Percentiles rank a stretch among this genome's conserved stretches.
These are phyloP conservation scores for Flaveria sonorensis DNA, from an alignment of 129 eudicot genomes.

Conservation along the genomic window DNA sequence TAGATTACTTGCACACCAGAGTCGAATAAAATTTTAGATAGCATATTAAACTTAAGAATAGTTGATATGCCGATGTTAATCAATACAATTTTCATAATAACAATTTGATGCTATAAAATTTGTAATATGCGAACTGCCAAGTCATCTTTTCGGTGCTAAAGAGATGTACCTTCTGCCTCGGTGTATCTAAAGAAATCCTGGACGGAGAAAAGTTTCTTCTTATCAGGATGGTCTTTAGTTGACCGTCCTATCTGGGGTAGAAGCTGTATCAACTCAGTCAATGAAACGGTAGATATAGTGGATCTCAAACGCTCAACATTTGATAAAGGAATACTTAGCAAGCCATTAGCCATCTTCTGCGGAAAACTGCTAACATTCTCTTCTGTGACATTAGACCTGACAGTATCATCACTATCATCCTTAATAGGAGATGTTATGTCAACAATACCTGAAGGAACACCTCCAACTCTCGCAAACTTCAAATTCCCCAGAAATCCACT, in stretches of 20 bases:
- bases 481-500: slow-evolving; percentile 66
- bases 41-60: neutral
- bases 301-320: slow-evolving; percentile 84
- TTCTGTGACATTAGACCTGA: slow-evolving; percentile 42
- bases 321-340: slow-evolving; percentile 84
- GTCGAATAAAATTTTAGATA: neutral
- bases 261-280: slow-evolving; percentile 76
- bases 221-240: slow-evolving; percentile 86
- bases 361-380: slow-evolving; percentile 52
- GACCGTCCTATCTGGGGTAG: slow-evolving; percentile 73
- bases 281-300: slow-evolving; percentile 73
- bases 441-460: slow-evolving; percentile 66
- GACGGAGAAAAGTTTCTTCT: slow-evolving; percentile 75
- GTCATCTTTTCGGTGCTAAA: slow-evolving; percentile 10
- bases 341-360: slow-evolving; percentile 65
- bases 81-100: neutral
- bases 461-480: slow-evolving; percentile 83
- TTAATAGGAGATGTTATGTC: slow-evolving; percentile 52
- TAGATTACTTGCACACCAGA: neutral
- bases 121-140: neutral
- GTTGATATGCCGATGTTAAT: neutral
- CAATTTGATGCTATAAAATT: neutral
- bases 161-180: slow-evolving; percentile 71
- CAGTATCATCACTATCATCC: slow-evolving; percentile 51
- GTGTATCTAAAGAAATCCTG: slow-evolving; percentile 91